phyloP scores from a whole-genome alignment of 345 rosid species.

The Geranium brycei region DNA sequence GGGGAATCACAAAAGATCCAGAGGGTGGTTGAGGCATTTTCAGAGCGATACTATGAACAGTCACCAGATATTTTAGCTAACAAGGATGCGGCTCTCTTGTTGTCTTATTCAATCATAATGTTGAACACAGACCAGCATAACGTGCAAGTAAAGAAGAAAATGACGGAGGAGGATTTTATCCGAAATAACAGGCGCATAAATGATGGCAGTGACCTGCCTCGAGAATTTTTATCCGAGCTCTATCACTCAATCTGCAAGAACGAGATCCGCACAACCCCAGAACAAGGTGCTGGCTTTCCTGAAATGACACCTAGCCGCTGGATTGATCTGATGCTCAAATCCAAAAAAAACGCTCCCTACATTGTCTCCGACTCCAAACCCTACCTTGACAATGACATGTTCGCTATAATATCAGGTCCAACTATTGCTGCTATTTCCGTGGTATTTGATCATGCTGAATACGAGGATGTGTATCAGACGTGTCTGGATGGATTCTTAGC shows the following conservation, averaged over 20 bases:
- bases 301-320: conserved; percentile 99
- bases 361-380: conserved; percentile 68
- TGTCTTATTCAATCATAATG: conserved; percentile 92
- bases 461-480: conserved; percentile 86
- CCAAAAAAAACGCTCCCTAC: conserved; percentile 79
- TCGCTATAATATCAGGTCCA: conserved; percentile 98
- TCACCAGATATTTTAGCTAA: conserved; percentile 78
- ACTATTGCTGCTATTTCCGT: conserved; percentile 98
- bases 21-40: conserved; percentile 95
- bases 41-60: conserved; percentile 95
- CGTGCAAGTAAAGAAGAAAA: conserved; percentile 94
- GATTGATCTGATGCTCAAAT: conserved; percentile 97
- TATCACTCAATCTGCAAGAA: conserved; percentile 86
- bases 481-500: conserved; percentile 97
- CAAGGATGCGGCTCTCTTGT: conserved; percentile 91
- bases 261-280: conserved; percentile 95
- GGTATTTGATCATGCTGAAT: conserved; percentile 95
- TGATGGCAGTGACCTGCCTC: conserved; percentile 83
- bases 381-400: conserved; percentile 94
- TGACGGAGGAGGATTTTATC: conserved; percentile 96
- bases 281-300: conserved; percentile 81
- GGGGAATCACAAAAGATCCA: conserved; percentile 98
- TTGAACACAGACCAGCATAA: conserved; percentile 97
- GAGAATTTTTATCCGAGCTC: conserved; percentile 75
- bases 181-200: conserved; percentile 87